Evolutionary conservation across 2,329 filamentous ascomycete genomes (phyloP), one percentile per base, ranked within the genome.

Genomic region (Pseudogymnoascus sp.): DNA sequence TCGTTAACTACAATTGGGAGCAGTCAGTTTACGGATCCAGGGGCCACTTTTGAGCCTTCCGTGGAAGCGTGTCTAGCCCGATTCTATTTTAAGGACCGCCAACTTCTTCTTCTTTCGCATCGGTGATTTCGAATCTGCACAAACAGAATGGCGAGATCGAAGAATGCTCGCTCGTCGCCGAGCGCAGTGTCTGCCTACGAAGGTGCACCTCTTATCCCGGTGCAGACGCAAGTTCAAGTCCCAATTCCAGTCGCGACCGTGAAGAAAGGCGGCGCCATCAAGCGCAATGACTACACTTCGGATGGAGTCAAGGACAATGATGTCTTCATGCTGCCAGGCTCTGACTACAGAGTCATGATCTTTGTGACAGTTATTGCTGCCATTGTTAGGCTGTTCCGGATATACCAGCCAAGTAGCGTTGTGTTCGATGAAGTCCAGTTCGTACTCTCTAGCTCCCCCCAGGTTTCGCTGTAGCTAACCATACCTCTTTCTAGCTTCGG

Each of bases 371-470:
- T 92, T 15, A 70, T 97, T 66, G 90, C 89, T 59, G 82, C 88
- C 61, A 78, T 87, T 67, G 90, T 99, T 67, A 89, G 94, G 67
- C 78, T 97, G 66, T 99, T 96, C 80, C 87, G 91, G 72, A 97
- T 99, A 78, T 97, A 95, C 75, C 91, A 97, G 75, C 94, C 94
- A 62, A 88, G 86, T 71, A 97, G 92, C 71, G 94, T 99, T 65
- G 94, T 99, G 68, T 99, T 99, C 74, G 94, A 99, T 76, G 94
- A 99, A 80, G 94, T 99, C 75, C 94, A 99, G 92, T 96, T 85
- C 74, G 91, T 86, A 58, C n/a, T 63, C 25, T 62, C 62, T 25
- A 15, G 25, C 13, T 36, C 35, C 7, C 62, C 45, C 40, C 59
- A 63, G 29, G 64, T 62, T 61, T 63, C 48, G 52, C 27, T 58